Base-by-base conservation (phyloP, 495 filamentous ascomycete species). In the Penicillium steckii region DNA sequence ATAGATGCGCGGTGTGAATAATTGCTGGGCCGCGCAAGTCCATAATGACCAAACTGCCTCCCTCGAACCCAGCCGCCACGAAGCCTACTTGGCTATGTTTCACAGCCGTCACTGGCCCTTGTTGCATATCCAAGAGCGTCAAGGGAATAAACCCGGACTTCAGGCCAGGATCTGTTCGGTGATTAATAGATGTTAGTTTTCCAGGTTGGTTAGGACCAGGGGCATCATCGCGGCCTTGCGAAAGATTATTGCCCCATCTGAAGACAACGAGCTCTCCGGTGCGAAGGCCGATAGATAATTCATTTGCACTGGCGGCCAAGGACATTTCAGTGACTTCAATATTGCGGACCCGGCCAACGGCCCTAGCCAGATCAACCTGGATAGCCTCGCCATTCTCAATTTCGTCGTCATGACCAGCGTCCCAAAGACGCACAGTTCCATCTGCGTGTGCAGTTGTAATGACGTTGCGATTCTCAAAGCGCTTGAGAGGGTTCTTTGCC, bases 81-180 rank as follows among this genome's bases (percentile, higher is more conserved):
- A 98, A 98, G 0, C 94, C 94, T 6, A 97, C 84, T 61, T 94
- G 89, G 25, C 90, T 95, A 46, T 93, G 82, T 44, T 88, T 86
- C 51, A 97, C 57, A 1, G 85, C 88, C 19, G 81, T 88, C 12
- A 96, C 82, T 17, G 84, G 76, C 0, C 91, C 92, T 58, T 90
- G 83, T 63, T 87, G 80, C 79, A 90, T 87, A 63, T 92, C 81
- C 51, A 96, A 79, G 8, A 97, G 73, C 4, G 87, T 85, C 45
- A 89, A 77, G 4, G 94, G 94, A 27, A 93, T 73, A 13, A 97
- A 60, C 0, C 94, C 94, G 46, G 92, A 87, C 56, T 85, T 89
- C 22, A 98, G 66, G 27, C 80, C 74, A 10, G 91, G 89, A 61
- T 97, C 94, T 6, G 84, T 79, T 24, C 91, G 80, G 27, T 85